These are phyloP conservation scores for Leptographium lundbergii DNA, from an alignment of 2,329 filamentous ascomycete genomes.

Conservation along the genomic window DNA sequence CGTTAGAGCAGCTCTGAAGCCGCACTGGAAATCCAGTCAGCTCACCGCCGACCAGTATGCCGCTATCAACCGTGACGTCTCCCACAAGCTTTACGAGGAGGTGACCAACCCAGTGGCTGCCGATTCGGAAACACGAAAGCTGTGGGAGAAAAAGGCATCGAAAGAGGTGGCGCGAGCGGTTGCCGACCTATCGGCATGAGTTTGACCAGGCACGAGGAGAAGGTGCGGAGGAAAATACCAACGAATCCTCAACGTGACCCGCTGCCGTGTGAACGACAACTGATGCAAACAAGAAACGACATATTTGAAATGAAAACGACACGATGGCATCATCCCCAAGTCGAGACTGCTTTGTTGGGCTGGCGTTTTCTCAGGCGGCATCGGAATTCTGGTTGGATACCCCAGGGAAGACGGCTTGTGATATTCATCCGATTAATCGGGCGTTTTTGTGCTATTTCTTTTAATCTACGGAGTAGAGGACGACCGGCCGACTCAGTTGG, in stretches of 20 bases:
- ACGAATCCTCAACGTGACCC: constrained; percentile 15
- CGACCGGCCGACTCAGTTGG: neutral
- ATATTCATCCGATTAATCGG: neutral
- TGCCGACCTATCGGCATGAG: constrained; percentile 36
- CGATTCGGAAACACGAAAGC: constrained; percentile 51
- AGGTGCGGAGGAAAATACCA: constrained; percentile 62
- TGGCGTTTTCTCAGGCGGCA: constrained; percentile 3
- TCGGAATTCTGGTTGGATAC: constrained; percentile 5
- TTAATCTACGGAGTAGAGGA: neutral
- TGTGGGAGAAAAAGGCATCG: constrained; percentile 64
- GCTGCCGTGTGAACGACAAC: neutral
- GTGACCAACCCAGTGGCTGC: constrained; percentile 42
- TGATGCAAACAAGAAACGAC: constrained; percentile 7
- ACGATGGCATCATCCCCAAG: constrained; percentile 7
- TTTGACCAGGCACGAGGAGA: constrained; percentile 44
- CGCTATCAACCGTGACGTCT: constrained; percentile 81
- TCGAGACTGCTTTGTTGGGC: constrained; percentile 1
- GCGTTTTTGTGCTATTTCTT: neutral
- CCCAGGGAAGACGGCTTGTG: neutral
- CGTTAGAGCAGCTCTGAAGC: constrained; percentile 70
- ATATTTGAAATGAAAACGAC: constrained; percentile 3
- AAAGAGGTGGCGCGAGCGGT: constrained; percentile 71
- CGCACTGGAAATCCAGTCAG: constrained; percentile 66
- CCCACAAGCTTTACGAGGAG: constrained; percentile 72
- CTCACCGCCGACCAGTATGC: constrained; percentile 86